phyloP scores from a whole-genome alignment of 495 filamentous ascomycete species.

The Neurospora cerealis region DNA sequence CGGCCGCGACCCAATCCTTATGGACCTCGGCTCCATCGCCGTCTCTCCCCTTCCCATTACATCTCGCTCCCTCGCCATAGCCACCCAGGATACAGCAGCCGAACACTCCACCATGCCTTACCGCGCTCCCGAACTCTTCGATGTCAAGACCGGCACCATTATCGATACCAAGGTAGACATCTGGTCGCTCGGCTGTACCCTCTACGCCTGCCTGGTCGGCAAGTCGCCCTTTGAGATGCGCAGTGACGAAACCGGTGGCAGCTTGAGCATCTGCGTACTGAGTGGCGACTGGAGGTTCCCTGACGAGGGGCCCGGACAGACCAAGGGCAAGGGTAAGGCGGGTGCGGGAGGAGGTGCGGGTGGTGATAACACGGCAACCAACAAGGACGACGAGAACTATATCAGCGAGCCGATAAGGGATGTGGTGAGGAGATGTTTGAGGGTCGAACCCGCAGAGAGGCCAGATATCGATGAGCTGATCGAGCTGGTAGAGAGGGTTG shows the following conservation, averaged over 20 bases:
- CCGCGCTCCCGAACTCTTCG: conserved; percentile 93
- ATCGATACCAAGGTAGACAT: conserved; percentile 98
- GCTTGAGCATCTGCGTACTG: conserved; percentile 80
- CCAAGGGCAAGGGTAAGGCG: conserved; percentile 45
- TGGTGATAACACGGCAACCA: conserved; percentile 8
- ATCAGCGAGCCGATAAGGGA: conserved; percentile 75
- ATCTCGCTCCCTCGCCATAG: conserved; percentile 78
- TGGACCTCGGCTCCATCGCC: conserved; percentile 92
- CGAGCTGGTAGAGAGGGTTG: conserved; percentile 61
- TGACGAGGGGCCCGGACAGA: conserved; percentile 54
- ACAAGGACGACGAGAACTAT: conserved; percentile 14
- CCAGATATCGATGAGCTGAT: conserved; percentile 90
- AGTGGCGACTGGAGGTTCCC: conserved; percentile 92
- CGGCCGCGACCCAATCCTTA: conserved; percentile 82
- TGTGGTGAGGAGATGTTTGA: conserved; percentile 77
- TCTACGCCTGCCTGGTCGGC: conserved; percentile 91
- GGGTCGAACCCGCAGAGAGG: conserved; percentile 84
- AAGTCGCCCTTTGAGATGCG: conserved; percentile 95
- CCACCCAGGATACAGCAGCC: conserved; percentile 85
- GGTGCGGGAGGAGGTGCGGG: conserved; percentile 9
- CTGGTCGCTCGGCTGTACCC: conserved; percentile 91
- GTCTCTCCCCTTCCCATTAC: conserved; percentile 89
- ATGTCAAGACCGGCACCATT: conserved; percentile 86
- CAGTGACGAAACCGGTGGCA: conserved; percentile 90
- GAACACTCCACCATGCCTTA: conserved; percentile 99